phyloP scores from a whole-genome alignment of 1,284 basidiomycete genomes.

The Pseudozyma hubeiensis region DNA sequence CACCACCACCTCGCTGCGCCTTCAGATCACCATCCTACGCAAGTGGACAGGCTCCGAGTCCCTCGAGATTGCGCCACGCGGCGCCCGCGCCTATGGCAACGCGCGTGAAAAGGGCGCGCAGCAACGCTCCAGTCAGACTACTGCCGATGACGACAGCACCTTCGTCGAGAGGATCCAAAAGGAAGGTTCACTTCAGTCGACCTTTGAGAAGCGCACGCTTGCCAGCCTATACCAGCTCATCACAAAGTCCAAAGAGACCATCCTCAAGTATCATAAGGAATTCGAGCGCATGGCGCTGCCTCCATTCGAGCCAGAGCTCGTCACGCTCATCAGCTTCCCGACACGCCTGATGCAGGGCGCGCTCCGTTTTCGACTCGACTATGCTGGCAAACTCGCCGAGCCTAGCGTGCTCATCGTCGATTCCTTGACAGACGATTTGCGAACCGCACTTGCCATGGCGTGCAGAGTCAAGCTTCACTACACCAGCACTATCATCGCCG shows the following conservation, averaged over 20 bases:
- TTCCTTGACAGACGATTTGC: constrained; percentile 93
- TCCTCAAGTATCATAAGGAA: constrained; percentile 80
- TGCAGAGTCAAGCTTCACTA: constrained; percentile 96
- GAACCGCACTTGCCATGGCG: constrained; percentile 89
- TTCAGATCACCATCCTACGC: constrained; percentile 62
- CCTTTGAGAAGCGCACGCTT: constrained; percentile 93
- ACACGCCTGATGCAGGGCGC: constrained; percentile 92
- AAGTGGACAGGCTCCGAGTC: constrained; percentile 65
- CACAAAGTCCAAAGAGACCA: constrained; percentile 85
- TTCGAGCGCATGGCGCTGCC: constrained; percentile 89
- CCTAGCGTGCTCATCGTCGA: constrained; percentile 88
- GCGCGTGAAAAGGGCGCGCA: constrained; percentile 16
- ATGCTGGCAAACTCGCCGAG: constrained; percentile 85
- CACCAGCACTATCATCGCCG: constrained; percentile 83
- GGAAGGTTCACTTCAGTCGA: constrained; percentile 91
- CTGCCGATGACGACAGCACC: constrained; percentile 52
- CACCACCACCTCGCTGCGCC: constrained; percentile 52
- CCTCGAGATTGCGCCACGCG: constrained; percentile 51
- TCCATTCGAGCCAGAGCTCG: constrained; percentile 90
- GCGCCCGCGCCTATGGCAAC: constrained; percentile 7
- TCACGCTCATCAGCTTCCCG: constrained; percentile 92
- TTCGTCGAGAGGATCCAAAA: constrained; percentile 96
- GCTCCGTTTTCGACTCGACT: constrained; percentile 87
- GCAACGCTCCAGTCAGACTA: constrained; percentile 11
- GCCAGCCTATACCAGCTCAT: constrained; percentile 87